A percentile compares a stretch with the other conserved stretches of the same genome.
Evolutionary conservation across 2,329 filamentous ascomycete genomes (phyloP).

Genomic region (Trichoderma sp.): DNA sequence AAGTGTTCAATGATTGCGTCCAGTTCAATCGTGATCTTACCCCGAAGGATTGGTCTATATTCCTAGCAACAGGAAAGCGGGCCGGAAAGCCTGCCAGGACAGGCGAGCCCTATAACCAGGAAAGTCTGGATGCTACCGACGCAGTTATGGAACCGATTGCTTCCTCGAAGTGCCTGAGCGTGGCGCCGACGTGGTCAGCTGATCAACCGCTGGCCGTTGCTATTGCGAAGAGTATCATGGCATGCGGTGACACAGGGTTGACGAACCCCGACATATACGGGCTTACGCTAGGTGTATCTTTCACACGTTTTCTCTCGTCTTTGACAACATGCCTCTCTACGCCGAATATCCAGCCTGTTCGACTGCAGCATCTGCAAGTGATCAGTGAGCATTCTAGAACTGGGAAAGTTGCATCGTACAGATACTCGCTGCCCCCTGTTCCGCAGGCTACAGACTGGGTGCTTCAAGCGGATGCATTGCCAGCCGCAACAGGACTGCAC

Average conservation of each 20-base stretch:
- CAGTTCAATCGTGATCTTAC: slow-evolving; percentile 60
- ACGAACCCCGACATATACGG: slow-evolving; percentile 45
- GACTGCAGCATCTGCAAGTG: slow-evolving; percentile 42
- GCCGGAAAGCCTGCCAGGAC: slow-evolving; percentile 36
- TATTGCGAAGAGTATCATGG: slow-evolving; percentile 38
- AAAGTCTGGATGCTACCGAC: slow-evolving; percentile 35
- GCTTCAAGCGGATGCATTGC: not conserved
- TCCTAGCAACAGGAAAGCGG: slow-evolving; percentile 53
- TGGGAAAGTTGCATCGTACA: slow-evolving; percentile 44
- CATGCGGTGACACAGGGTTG: slow-evolving; percentile 37
- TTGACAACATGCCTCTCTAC: slow-evolving; percentile 43
- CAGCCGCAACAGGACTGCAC: not conserved
- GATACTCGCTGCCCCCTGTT: slow-evolving; percentile 37
- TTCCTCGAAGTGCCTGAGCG: slow-evolving; percentile 34
- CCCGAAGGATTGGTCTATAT: slow-evolving; percentile 58
- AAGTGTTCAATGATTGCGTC: slow-evolving; percentile 64
- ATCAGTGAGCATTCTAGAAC: slow-evolving; percentile 42
- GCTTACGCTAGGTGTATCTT: slow-evolving; percentile 43
- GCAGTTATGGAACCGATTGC: slow-evolving; percentile 32
- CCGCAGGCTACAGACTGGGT: slow-evolving; percentile 16
- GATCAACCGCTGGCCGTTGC: slow-evolving; percentile 42
- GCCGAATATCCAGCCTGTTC: slow-evolving; percentile 39
- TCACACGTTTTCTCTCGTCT: slow-evolving; percentile 44
- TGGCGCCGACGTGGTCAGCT: slow-evolving; percentile 40
- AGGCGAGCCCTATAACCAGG: slow-evolving; percentile 32